Base-by-base conservation (phyloP, 495 filamentous ascomycete species). In the Tricharina praecox region DNA sequence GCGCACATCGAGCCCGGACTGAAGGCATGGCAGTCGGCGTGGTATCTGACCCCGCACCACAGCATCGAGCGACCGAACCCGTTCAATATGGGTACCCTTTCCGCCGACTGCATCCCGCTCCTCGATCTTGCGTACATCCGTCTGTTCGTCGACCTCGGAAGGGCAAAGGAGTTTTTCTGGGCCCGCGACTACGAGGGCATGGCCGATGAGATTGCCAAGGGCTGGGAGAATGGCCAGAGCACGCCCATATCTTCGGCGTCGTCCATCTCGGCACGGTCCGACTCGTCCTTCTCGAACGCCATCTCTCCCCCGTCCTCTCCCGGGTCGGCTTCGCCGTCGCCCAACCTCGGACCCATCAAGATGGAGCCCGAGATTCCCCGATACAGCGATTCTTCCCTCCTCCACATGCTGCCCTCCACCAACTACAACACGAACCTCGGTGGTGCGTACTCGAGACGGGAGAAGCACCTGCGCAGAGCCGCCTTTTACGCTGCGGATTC, bases 401-500 rank as follows among this genome's bases (percentile, higher is more conserved):
- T 33, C 26, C 8, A 9, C 10, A 43, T 43, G 39, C 20, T 10
- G 20, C 4, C 9, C 20, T 16, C 4, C 7, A 4, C 5, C 5
- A 19, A 24, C 13, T 10, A 43, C 16, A 7, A 23, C 66, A 66
- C 26, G 63, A 66, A 4, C 58, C 64, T 20, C 15, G n/a, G 34
- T 25, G 19, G 10, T 4, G 20, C 24, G 15, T 39, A n/a, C 28
- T 68, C 78, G 1, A 78, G 72, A 47, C 78, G 88, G 1, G 90
- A 97, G 64, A 79, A 78, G 53, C 85, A 93, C 55, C 69, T 97
- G 16, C 81, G 90, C 23, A 90, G 87, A 66, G 90, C 90, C 11
- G 90, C 88, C 10, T 93, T 84, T 59, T 94, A 90, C 52, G 90
- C 90, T 0, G 87, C 86, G 9, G 86, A 95, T 62, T 92, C 90